Evolutionary conservation across 2,329 filamentous ascomycete species (phyloP), one percentile per base, ranked within the genome.

Genomic region (Fusarium sambucinum): DNA sequence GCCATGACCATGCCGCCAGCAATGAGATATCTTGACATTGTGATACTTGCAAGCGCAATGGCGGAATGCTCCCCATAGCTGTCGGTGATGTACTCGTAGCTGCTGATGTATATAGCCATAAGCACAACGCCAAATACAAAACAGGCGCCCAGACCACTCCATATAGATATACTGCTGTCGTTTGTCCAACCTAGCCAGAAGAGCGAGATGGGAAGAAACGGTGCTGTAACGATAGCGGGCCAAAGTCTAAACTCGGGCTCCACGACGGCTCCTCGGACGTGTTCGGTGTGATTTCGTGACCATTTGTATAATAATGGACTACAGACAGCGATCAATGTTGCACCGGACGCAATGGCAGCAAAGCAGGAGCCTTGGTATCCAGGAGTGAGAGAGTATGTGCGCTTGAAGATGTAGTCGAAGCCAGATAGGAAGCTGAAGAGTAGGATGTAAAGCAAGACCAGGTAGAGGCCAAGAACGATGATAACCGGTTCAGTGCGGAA

Each of bases 171-270:
- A 6, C 54, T 73, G 0, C 74, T 50, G 55, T 80, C 78, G 35
- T 80, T 78, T 0, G 83, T 86, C 86, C 86, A 88, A 1, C 81
- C 86, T 76, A 89, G 84, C 85, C 86, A 89, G 73, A 89, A 87
- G 4, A 88, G 77, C 2, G 78, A 79, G 30, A 86, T 76, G 0
- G 86, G 85, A 2, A 89, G 80, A 1, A 80, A 74, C 0, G 84
- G 81, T 0, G 83, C 81, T 3, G 81, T 81, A 6, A 86, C 76
- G 75, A 88, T 87, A 4, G 80, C 80, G 48, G 81, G 85, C 79
- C 82, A 87, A 0, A 89, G 76, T 8, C 85, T 79, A 38, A 85
- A 83, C 59, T 89, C 86, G 0, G 85, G 85, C 4, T 81, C 77
- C 9, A 87, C 76, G 13, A 74, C 69, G 7, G 71, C 66, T 3